phyloP scores from a whole-genome alignment of 148 eudicot species.

The Tetragonia tetragonoides region DNA sequence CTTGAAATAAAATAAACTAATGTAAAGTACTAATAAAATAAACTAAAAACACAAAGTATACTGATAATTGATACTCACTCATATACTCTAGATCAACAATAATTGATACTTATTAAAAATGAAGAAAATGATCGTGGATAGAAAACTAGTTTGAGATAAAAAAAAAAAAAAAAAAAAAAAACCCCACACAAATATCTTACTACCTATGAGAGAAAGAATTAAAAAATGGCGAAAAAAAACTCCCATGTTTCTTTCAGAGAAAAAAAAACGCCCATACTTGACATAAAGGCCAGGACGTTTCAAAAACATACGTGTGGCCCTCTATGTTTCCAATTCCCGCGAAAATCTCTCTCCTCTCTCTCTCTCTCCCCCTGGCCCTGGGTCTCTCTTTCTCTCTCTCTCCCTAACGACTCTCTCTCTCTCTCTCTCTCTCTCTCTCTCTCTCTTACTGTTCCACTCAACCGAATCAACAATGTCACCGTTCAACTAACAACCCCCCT shows the following conservation, averaged over 20 bases:
- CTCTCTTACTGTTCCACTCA: constrained; percentile 6
- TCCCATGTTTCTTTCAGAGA: background rate
- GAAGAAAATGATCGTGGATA: too few relatives aligned
- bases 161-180: too few relatives aligned
- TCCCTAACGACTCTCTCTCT: background rate
- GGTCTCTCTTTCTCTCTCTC: background rate
- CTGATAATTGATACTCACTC: too few relatives aligned
- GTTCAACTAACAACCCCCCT: background rate
- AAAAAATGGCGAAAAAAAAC: background rate
- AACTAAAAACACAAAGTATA: too few relatives aligned
- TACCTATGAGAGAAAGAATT: too few relatives aligned
- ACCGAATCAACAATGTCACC: constrained; percentile 5
- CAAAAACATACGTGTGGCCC: constrained; percentile 36
- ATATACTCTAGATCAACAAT: too few relatives aligned
- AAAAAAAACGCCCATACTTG: background rate
- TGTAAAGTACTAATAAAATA: too few relatives aligned
- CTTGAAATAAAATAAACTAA: too few relatives aligned
- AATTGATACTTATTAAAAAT: too few relatives aligned
- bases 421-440: constrained; percentile 14
- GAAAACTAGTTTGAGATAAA: too few relatives aligned
- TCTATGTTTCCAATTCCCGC: constrained; percentile 47
- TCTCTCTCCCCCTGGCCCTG: constrained; percentile 3
- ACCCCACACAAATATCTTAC: too few relatives aligned
- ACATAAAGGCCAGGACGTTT: background rate
- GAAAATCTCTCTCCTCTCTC: constrained; percentile 33